A percentile compares a stretch with the other conserved stretches of the same genome.
Conservation (phyloP, 345 rosid genomes). For the Lepidium sativum region DNA sequence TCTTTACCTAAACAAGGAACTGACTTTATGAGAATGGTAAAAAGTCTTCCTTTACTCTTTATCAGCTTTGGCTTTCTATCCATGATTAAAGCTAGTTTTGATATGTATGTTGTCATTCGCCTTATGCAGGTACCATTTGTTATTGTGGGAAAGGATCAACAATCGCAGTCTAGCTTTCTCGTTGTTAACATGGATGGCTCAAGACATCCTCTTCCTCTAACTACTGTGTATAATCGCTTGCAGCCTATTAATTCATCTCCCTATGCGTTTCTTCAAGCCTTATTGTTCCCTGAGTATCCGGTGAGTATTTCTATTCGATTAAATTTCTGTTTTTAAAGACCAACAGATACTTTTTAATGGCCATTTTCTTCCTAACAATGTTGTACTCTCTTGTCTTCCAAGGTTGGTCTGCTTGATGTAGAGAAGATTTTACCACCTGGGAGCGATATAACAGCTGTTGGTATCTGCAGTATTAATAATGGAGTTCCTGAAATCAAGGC, state of each 20-base stretch:
- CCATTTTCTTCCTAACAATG: neutral
- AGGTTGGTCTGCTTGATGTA: conserved; percentile 90
- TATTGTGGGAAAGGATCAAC: conserved; percentile 50
- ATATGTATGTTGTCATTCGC: neutral
- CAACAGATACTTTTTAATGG: neutral
- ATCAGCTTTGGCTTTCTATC: conserved; percentile 4
- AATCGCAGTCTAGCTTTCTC: conserved; percentile 39
- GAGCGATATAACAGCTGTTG: conserved; percentile 61
- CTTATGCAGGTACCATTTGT: conserved; percentile 73
- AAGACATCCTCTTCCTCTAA: conserved; percentile 66
- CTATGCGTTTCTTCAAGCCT: conserved; percentile 76
- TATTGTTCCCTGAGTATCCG: conserved; percentile 37
- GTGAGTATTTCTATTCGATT: conserved; percentile 3
- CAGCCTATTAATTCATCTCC: conserved; percentile 71
- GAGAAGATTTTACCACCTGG: conserved; percentile 90
- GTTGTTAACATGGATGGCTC: conserved; percentile 74
- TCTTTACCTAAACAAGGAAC: conserved; percentile 62
- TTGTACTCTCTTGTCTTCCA: neutral
- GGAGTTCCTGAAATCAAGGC: conserved; percentile 77
- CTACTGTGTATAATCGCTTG: conserved; percentile 53
- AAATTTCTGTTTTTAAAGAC: neutral
- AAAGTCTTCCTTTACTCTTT: neutral
- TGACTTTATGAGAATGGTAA: conserved; percentile 52
- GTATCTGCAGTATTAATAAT: conserved; percentile 37
- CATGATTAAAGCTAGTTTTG: neutral